Percentiles rank a stretch among this genome's conserved stretches.
phyloP scores from a whole-genome alignment of 345 rosid genomes.

The Euphorbia peplus region DNA sequence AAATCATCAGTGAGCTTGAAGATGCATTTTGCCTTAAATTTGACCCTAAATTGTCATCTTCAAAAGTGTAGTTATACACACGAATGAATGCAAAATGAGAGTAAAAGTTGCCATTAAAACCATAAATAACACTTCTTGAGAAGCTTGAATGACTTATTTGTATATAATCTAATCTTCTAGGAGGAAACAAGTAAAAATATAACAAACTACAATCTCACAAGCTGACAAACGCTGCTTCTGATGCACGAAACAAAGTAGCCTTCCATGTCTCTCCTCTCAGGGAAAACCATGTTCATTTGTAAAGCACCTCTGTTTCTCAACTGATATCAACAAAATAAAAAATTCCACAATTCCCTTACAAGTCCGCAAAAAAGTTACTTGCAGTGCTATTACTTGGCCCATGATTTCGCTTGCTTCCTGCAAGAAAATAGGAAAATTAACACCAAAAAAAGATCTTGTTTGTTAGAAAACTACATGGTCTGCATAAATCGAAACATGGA shows the following conservation, averaged over 20 bases:
- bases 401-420: constrained; percentile 54
- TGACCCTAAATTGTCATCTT: too few relatives aligned
- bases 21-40: too few relatives aligned
- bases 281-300: neutral
- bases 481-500: too few relatives aligned
- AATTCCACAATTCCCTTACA: constrained; percentile 35
- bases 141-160: neutral
- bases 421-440: constrained; percentile 13
- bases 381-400: constrained; percentile 22
- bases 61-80: too few relatives aligned
- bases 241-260: neutral
- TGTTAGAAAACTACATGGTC: too few relatives aligned
- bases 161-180: neutral
- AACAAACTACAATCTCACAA: neutral
- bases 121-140: neutral
- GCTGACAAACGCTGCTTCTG: too few relatives aligned
- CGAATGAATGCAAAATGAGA: neutral
- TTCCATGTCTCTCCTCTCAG: neutral
- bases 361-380: constrained; percentile 59
- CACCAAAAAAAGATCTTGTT: neutral
- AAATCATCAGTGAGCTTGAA: too few relatives aligned
- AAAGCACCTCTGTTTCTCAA: neutral
- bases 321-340: neutral
- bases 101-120: neutral
- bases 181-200: neutral